Evolutionary conservation across 2,329 filamentous ascomycete genomes (phyloP), one percentile per base, ranked within the genome.

Genomic region (Fusarium udum): DNA sequence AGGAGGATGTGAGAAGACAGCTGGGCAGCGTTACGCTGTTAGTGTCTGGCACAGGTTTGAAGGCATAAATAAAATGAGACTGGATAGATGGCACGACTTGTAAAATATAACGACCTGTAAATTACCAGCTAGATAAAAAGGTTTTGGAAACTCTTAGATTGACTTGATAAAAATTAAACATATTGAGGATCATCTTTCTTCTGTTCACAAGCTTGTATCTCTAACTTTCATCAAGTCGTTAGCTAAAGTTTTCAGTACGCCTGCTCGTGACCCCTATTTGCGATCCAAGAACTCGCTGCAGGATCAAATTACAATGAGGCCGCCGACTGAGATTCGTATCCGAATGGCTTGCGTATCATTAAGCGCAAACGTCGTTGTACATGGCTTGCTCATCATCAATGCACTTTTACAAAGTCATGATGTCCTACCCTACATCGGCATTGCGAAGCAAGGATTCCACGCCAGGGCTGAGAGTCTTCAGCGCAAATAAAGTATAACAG

Each of bases 1-100:
- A 92, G 82, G 95, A 97, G 82, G 96, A 99, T 82, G 77, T 98
- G 74, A 89, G 90, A 79, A 88, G 95, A 78, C 96, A 98, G 84
- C 84, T 98, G 67, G 96, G 95, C 20, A 97, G 94, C 80, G 93
- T 94, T 16, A 87, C 97, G 22, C 80, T 98, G 78, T 84, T 98
- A 56, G 92, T 98, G 15, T 91, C 90, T 63, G 92, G 92, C 3
- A 85, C 82, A 12, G 81, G 83, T 60, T 36, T 75, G 32, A 71
- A 24, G 42, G 45, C 24, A 36, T 37, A 39, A 42, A 36, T 53
- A 52, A 24, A 40, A 46, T 18, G 13, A 37, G 8, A 46, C 28
- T 49, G 42, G 36, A 42, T 59, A 49, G 20, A 61, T 31, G 31
- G 36, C 32, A 37, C 32, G 22, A 42, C 32, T 69, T 77, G 71